phyloP scores from a whole-genome alignment of 805 yeast genomes.

The Yamadazyma tumulicola region DNA sequence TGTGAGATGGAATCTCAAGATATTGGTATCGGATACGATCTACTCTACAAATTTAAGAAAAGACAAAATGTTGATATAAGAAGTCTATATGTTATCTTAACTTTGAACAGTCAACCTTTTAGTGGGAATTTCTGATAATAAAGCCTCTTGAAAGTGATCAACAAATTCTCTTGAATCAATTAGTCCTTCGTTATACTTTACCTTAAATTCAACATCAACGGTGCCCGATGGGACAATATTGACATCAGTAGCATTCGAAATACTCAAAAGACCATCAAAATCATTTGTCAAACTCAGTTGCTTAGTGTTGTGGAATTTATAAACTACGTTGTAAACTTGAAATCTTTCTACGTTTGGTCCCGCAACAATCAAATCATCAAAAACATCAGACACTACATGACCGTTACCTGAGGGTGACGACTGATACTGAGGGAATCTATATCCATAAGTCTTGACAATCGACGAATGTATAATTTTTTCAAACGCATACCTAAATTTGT shows the following conservation, averaged over 20 bases:
- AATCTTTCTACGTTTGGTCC: conserved; percentile 34
- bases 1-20: too few species aligned
- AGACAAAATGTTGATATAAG: too few species aligned
- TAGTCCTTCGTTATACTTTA: conserved; percentile 30
- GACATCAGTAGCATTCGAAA: background rate
- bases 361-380: conserved; percentile 37
- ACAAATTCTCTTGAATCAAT: conserved; percentile 36
- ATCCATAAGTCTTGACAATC: conserved; percentile 27
- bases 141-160: conserved; percentile 28
- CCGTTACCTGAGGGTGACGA: conserved; percentile 25
- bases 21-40: too few species aligned
- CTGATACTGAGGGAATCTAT: conserved; percentile 35
- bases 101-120: conserved; percentile 6
- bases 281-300: conserved; percentile 12
- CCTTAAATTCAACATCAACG: conserved; percentile 31
- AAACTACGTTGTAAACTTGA: conserved; percentile 25
- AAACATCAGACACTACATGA: conserved; percentile 22
- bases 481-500: conserved; percentile 27
- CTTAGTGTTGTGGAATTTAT: conserved; percentile 17
- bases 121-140: conserved; percentile 29
- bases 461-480: conserved; percentile 29
- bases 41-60: too few species aligned
- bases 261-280: conserved; percentile 36
- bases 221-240: conserved; percentile 3
- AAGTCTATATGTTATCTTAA: too few species aligned